Base-by-base conservation (phyloP, 1,284 basidiomycete genomes). In the Somion occarium region DNA sequence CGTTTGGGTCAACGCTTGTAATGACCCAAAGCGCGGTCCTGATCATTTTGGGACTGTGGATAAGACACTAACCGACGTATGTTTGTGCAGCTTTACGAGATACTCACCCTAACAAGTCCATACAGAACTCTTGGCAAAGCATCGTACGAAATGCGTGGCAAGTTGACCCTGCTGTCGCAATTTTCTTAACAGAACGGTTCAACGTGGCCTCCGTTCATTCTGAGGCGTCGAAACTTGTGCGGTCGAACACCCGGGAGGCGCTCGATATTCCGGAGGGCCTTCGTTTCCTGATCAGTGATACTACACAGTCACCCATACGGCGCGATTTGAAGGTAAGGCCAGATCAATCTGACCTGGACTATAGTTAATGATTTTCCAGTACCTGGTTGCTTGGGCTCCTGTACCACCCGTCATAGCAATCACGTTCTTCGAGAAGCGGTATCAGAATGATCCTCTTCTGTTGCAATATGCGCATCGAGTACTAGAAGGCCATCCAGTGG, bases 401-500 rank as follows among this genome's bases (percentile, higher is more conserved):
- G 87, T 96, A 4, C 85, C 95, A 1, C 95, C 97, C 0, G 80
- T 98, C 5, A 75, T 88, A 12, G 93, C 93, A 1, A 82, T 88
- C 53, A 87, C 88, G 0, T 92, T 91, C 71, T 97, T 96, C 67
- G 91, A 93, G 66, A 83, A 81, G 38, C 81, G 83, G 49, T 94
- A 88, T 67, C 79, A 85, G 52, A 92, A 85, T 61, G 85, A 98
- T 61, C 88, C 95, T 0, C 67, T 93, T 38, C 72, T 98, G 37
- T 72, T 99, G 26, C 97, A 99, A 83, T 99, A 98, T 68, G 95
- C 96, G 0, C 94, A 99, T 74, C 83, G 95, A 45, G 92, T 95
- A 1, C 74, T 99, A 39, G 93, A 96, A 66, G 88, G 97, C 66
- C 94, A 98, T 65, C 92, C 94, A 0, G 91, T 99, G 15, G 87